Base-by-base conservation (phyloP, 768 basidiomycete species). In the Macrolepiota albuminosa region DNA sequence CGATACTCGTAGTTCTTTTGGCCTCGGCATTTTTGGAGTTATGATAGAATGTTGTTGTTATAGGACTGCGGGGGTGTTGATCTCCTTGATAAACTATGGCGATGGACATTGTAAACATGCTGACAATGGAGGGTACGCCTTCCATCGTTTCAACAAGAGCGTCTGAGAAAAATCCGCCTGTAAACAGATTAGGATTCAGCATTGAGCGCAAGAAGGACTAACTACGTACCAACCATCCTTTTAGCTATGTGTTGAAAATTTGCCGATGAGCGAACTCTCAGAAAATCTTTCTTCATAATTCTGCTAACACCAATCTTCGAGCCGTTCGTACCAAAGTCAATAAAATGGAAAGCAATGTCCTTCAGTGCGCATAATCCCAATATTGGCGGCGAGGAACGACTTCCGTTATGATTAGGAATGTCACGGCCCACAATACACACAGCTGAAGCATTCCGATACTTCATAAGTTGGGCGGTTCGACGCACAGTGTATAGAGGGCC, bases 361-460 rank as follows among this genome's bases (percentile, higher is more conserved):
- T 34, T 57, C 55, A 9, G 42, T 45, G 33, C 18, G 40, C 40
- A 61, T 37, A 18, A 57, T 61, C 18, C 60, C 50, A 26, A 42
- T 34, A 51, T 51, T 51, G 6, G n/a, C 36, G 5, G 33, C 4
- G 34, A 36, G n/a, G n/a, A 18, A 18, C 29, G 39, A 21, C 43
- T 34, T 26, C 42, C 24, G 16, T 31, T 29, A 16, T 29, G 50
- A 45, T 6, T 48, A 24, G 49, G 13, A 13, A 40, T 21, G 14
- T 13, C n/a, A 26, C 52, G 49, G 6, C 51, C 60, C 42, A 57
- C 37, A 31, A 61, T 46, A 21, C 60, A 61, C 18, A 61, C 60
- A 4, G 43, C 43, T 9, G 60, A 56, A 34, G 33, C 42, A 36
- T 53, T 8, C 6, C 42, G 51, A 3, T 56, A 43, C 49, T 40